Evolutionary conservation across 208 protist species (phyloP).

Genomic region (Leishmania turanica): DNA sequence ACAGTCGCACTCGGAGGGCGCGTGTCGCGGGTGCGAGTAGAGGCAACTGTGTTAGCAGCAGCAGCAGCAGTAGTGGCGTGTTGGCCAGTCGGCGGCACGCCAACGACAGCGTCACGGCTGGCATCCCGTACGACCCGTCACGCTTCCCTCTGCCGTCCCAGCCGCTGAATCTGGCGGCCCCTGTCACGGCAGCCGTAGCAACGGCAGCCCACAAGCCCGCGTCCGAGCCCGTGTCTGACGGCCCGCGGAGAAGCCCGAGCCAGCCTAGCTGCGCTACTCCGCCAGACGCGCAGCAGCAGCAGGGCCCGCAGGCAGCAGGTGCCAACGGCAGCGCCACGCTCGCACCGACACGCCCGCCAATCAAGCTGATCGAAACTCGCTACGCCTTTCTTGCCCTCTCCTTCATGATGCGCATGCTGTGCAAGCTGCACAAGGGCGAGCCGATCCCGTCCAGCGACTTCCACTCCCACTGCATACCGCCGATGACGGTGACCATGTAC

Average conservation of each 20-base stretch:
- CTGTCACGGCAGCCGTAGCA: slow-evolving; percentile 13
- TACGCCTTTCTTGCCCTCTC: slow-evolving; percentile 50
- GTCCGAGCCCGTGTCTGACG: neutral
- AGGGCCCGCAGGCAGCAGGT: neutral
- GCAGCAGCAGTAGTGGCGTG: neutral
- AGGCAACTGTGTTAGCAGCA: neutral
- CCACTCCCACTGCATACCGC: slow-evolving; percentile 73
- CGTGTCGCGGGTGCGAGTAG: slow-evolving; percentile 2
- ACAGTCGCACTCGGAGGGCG: slow-evolving; percentile 7
- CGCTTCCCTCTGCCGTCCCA: slow-evolving; percentile 16
- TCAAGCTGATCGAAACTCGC: slow-evolving; percentile 25
- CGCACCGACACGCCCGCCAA: neutral
- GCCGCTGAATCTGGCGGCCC: neutral
- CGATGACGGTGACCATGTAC: slow-evolving; percentile 83
- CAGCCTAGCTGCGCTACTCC: slow-evolving; percentile 28
- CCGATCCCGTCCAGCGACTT: slow-evolving; percentile 75
- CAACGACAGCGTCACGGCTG: slow-evolving; percentile 34
- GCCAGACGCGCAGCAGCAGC: slow-evolving; percentile 9
- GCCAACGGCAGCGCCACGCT: neutral
- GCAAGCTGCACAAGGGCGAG: slow-evolving; percentile 52
- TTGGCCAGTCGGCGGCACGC: slow-evolving; percentile 12
- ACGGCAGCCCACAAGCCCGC: neutral
- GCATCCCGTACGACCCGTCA: slow-evolving; percentile 31
- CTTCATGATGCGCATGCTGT: slow-evolving; percentile 63
- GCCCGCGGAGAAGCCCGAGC: neutral